Base-by-base conservation (phyloP, 352 stramenopile genomes). In the Phytopythium aichiense region DNA sequence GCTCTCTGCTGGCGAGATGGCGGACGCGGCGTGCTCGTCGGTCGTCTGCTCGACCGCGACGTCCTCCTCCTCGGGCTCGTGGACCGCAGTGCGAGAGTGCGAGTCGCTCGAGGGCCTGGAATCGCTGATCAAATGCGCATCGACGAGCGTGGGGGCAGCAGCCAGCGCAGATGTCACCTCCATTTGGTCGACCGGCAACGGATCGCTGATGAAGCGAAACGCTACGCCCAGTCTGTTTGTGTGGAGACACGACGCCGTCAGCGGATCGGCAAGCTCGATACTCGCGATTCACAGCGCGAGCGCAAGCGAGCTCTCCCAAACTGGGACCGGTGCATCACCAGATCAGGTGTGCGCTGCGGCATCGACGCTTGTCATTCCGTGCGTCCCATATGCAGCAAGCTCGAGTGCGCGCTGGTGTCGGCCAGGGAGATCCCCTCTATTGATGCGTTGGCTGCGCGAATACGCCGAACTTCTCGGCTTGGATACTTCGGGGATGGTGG, bases 341-440 rank as follows among this genome's bases (percentile, higher is more conserved):
- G 51, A 57, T 22, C 28, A 57, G 15, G n/a, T 56, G 16, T 75
- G 68, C 35, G 15, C 28, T 11, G 37, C 56, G 4, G n/a, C 64
- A 37, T 51, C 51, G 8, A 42, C 33, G 2, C 20, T 72, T 15
- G 58, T 63, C 28, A 67, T 76, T 8, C 71, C 71, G 30, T 79
- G 71, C 55, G 59, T 74, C 7, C 63, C 70, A 18, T 75, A 70
- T 57, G 46, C 58, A 7, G 45, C 37, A 18, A 50, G 38, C 54
- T 61, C 62, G n/a, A 69, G 73, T 16, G 42, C 59, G 35, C 59
- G 68, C 30, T 79, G 71, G 71, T 79, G 71, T 60, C 68, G 68
- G 13, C 71, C 71, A 2, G 59, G 43, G 28, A 52, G 40, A 9
- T 69, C 68, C 35, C 31, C 58, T 1, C 20, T 72, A 4, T 64